phyloP scores from a whole-genome alignment of 106 monocot species.

The Apostasia ramifera region DNA sequence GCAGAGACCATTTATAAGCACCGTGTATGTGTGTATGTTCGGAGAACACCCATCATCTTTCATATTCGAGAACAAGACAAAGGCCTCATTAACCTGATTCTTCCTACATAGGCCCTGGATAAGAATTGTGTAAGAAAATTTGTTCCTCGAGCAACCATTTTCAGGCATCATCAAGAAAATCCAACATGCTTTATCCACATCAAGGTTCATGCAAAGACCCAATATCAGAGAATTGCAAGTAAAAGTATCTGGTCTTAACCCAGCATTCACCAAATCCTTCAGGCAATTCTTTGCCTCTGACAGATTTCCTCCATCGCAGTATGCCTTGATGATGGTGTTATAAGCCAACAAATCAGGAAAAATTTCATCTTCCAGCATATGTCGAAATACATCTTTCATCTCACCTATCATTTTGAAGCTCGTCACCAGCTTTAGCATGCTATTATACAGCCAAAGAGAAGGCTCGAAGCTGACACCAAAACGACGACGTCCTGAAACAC shows the following conservation, averaged over 20 bases:
- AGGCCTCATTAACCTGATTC: slow-evolving; percentile 9
- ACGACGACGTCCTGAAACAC: slow-evolving; percentile 18
- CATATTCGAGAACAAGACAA: slow-evolving; percentile 14
- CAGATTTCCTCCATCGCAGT: slow-evolving; percentile 51
- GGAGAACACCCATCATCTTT: slow-evolving; percentile 6
- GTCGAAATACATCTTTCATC: slow-evolving; percentile 32
- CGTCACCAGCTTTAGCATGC: slow-evolving; percentile 41
- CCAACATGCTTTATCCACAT: slow-evolving; percentile 24
- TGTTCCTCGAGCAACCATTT: slow-evolving; percentile 15
- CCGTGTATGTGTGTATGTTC: slow-evolving; percentile 15
- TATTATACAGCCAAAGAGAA: slow-evolving; percentile 25
- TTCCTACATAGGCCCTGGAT: slow-evolving; percentile 9
- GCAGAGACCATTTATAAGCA: slow-evolving; percentile 16
- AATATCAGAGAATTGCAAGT: slow-evolving; percentile 59
- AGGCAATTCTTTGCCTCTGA: slow-evolving; percentile 36
- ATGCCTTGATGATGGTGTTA: slow-evolving; percentile 61
- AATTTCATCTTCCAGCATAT: slow-evolving; percentile 34
- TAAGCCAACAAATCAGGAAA: slow-evolving; percentile 45
- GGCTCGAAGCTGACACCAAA: slow-evolving; percentile 11
- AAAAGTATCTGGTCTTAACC: slow-evolving; percentile 38
- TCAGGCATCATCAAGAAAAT: slow-evolving; percentile 15
- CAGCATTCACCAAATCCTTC: slow-evolving; percentile 19
- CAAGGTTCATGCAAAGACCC: slow-evolving; percentile 34
- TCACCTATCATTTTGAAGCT: slow-evolving; percentile 34
- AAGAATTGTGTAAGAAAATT: slow-evolving; percentile 18